These are phyloP conservation scores for Colletotrichum karsti DNA, from an alignment of 2,329 filamentous ascomycete genomes.

Conservation along the genomic window DNA sequence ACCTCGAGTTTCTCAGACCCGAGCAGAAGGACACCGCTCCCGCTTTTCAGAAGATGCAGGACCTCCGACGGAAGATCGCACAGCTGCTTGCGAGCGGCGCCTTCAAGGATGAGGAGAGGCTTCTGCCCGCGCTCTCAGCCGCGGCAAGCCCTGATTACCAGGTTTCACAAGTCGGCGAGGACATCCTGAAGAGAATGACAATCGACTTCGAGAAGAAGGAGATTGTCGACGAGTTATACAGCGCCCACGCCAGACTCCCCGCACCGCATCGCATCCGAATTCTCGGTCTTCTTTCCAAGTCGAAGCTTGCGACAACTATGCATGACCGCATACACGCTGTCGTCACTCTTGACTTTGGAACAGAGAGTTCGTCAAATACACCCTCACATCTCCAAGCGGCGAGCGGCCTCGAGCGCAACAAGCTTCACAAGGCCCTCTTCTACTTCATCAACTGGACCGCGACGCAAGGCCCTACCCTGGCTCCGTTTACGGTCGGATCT, in stretches of 20 bases:
- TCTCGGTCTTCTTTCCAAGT: constrained; percentile 79
- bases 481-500: constrained; percentile 72
- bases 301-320: constrained; percentile 75
- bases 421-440: constrained; percentile 84
- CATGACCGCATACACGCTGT: constrained; percentile 73
- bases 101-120: constrained; percentile 84
- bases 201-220: constrained; percentile 75
- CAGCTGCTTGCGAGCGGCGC: constrained; percentile 84
- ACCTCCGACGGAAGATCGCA: constrained; percentile 65
- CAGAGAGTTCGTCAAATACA: constrained; percentile 15
- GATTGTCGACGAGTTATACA: constrained; percentile 73
- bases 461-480: constrained; percentile 68
- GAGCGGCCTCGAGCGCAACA: constrained; percentile 77
- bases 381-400: constrained; percentile 43
- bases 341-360: constrained; percentile 70
- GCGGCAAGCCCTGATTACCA: constrained; percentile 84
- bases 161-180: constrained; percentile 86
- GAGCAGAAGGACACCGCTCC: constrained; percentile 54
- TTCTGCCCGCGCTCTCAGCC: constrained; percentile 84
- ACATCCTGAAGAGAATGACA: constrained; percentile 83
- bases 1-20: constrained; percentile 75
- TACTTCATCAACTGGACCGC: constrained; percentile 89
- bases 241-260: constrained; percentile 77
- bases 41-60: constrained; percentile 48
- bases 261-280: constrained; percentile 81